Evolutionary conservation across 179 eudicot genomes (phyloP).

Genomic region (Nepenthes alata): DNA sequence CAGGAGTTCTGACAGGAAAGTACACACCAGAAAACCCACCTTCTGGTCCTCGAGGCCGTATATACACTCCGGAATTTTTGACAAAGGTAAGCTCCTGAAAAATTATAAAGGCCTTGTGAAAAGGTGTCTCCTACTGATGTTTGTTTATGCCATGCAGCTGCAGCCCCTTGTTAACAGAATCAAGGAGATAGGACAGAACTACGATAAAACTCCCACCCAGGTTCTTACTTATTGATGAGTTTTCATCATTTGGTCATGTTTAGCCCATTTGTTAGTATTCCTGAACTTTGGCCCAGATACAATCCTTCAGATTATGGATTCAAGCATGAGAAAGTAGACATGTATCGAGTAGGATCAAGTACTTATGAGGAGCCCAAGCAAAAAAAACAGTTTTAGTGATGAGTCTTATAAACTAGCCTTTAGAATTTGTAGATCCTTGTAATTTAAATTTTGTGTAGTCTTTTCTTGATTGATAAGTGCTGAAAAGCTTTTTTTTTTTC

Average conservation of each 20-base stretch:
- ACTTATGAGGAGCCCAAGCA: no score
- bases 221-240: slow-evolving; percentile 14
- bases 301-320: no score
- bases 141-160: slow-evolving; percentile 39
- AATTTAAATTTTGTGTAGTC: no score
- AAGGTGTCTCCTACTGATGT: slow-evolving; percentile 3
- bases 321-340: no score
- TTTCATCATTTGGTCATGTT: background rate
- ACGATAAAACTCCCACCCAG: slow-evolving; percentile 72
- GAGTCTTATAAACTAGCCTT: no score
- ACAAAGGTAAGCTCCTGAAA: slow-evolving; percentile 32
- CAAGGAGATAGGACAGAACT: slow-evolving; percentile 67
- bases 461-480: no score
- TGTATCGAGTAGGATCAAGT: no score
- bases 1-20: slow-evolving; percentile 83
- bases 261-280: background rate
- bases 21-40: slow-evolving; percentile 88
- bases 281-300: no score
- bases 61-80: slow-evolving; percentile 67
- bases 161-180: slow-evolving; percentile 75
- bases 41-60: slow-evolving; percentile 77
- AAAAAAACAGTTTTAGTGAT: no score
- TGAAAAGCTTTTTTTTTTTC: no score
- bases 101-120: background rate
- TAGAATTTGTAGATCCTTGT: no score